Evolutionary conservation across 345 rosid genomes (phyloP).

Genomic region (Eucalyptus marginata): DNA sequence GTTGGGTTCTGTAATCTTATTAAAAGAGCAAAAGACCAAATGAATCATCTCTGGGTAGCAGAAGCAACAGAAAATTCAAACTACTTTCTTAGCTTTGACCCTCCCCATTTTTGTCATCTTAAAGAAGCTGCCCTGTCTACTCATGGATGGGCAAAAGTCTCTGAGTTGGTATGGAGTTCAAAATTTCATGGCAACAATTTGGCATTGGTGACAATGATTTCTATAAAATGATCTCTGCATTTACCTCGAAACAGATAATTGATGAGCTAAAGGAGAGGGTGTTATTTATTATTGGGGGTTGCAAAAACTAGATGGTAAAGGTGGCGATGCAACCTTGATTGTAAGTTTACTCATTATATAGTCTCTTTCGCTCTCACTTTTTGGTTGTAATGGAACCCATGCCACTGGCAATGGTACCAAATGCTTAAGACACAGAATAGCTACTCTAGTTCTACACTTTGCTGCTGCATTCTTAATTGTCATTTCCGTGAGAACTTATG

Average conservation of each 20-base stretch:
- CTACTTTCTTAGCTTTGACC: constrained; percentile 36
- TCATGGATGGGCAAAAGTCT: constrained; percentile 60
- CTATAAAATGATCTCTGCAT: neutral
- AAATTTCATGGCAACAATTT: neutral
- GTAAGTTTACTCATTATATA: neutral
- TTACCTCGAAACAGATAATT: constrained; percentile 29
- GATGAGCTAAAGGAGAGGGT: constrained; percentile 46
- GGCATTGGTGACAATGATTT: neutral
- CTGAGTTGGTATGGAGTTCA: constrained; percentile 28
- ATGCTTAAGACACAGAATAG: neutral
- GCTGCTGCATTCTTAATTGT: neutral
- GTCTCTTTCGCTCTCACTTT: neutral
- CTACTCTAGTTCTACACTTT: neutral
- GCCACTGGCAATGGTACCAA: neutral
- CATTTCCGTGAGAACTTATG: neutral
- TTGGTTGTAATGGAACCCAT: neutral
- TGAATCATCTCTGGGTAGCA: constrained; percentile 67
- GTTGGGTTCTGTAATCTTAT: constrained; percentile 81
- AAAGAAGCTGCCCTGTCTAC: constrained; percentile 34
- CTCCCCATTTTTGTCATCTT: constrained; percentile 45
- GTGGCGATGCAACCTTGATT: neutral
- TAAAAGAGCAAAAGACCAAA: constrained; percentile 60
- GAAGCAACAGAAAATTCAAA: constrained; percentile 82
- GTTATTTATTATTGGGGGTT: constrained; percentile 28
- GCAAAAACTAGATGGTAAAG: constrained; percentile 8